Evolutionary conservation across 305 asterid species (phyloP), one percentile per base, ranked within the genome.

Genomic region (Striga hermonthica): DNA sequence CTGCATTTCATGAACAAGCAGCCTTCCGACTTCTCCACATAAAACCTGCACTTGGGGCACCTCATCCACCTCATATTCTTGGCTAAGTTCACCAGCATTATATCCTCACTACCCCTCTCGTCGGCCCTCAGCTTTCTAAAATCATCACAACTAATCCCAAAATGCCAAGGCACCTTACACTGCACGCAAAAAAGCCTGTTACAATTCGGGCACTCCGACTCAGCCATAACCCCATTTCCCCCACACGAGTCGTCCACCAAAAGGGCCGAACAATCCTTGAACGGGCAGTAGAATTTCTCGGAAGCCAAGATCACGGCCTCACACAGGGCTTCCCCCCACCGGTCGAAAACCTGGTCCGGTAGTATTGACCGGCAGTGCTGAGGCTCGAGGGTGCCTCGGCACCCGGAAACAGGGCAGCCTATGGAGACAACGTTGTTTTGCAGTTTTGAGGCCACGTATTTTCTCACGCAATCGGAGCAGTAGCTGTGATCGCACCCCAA

Each of bases 101-200:
- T 57, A 74, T 90, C 97, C 70, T 82, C 96, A 61, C 13, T 74
- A 16, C 80, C 73, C 74, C 89, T 85, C 68, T 83, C 95, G 57
- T 78, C 78, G 66, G 55, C 44, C 6, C 68, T 61, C 78, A 84
- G 16, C 69, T 73, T 82, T 75, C 71, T 75, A 72, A 82, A 91
- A 55, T 81, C 91, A 11, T 0, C 63, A 36, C 96, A 91, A 2
- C n/a, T 10, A 4, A 88, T 68, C 5, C 70, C 87, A 0, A 66
- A 0, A 69, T 91, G 98, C 96, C 96, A 91, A 0, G 94, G 79
- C 14, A 79, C 95, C 73, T 71, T 82, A 67, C 98, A 86, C 68
- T 39, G 50, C 4, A 47, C 87, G 35, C 98, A 91, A 58, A 89
- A 89, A 35, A 80, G 74, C 69, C 95, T 81, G 22, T 76, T 9